Conservation (phyloP, 306 rosid species). For the Oxytropis ochrocephala region DNA sequence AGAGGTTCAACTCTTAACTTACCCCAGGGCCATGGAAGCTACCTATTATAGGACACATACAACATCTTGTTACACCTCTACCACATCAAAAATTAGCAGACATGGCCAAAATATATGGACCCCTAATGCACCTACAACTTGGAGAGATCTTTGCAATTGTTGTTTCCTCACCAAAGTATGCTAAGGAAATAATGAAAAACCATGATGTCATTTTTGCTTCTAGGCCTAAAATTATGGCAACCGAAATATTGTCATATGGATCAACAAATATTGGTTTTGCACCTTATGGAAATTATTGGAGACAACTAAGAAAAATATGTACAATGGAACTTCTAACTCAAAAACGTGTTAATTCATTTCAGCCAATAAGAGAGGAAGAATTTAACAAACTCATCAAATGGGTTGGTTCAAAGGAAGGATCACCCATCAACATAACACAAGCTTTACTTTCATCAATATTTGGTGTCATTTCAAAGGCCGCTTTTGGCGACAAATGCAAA, state of each 20-base stretch:
- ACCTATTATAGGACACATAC: conserved; percentile 22
- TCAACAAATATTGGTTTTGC: neutral
- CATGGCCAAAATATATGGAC: conserved; percentile 23
- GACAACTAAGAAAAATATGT: conserved; percentile 19
- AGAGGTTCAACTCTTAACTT: neutral
- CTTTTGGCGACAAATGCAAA: conserved; percentile 16
- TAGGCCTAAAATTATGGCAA: conserved; percentile 18
- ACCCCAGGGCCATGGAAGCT: conserved; percentile 27
- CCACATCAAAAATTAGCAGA: conserved; percentile 26
- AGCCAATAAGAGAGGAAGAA: conserved; percentile 28
- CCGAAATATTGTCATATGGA: neutral
- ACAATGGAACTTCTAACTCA: conserved; percentile 19
- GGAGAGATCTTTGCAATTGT: conserved; percentile 14
- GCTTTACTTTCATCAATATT: neutral
- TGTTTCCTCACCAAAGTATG: conserved; percentile 35
- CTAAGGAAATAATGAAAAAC: conserved; percentile 21
- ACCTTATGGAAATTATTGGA: conserved; percentile 32
- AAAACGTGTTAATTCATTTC: conserved; percentile 20
- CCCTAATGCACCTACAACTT: conserved; percentile 18
- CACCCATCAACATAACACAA: conserved; percentile 21
- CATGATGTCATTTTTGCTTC: conserved; percentile 25
- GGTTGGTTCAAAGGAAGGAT: conserved; percentile 3
- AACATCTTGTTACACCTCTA: neutral
- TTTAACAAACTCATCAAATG: neutral
- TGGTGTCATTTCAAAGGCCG: neutral